These are phyloP conservation scores for Hypomontagnella submonticulosa DNA, from an alignment of 495 filamentous ascomycete genomes.

Conservation along the genomic window DNA sequence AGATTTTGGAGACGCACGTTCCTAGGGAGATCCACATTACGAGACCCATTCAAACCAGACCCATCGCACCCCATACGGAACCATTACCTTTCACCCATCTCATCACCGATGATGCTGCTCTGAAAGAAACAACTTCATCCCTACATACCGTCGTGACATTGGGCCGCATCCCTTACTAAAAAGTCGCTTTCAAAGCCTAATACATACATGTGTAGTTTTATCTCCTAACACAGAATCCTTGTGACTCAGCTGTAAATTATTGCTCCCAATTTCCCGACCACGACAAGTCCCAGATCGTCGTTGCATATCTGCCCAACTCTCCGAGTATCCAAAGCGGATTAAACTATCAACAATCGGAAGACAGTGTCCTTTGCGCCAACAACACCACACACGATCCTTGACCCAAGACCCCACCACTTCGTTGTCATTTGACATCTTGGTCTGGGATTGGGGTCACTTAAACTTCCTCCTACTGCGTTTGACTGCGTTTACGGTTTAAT, in stretches of 20 bases:
- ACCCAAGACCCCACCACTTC: background rate
- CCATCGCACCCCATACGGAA: slow-evolving; percentile 25
- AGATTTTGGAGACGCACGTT: slow-evolving; percentile 13
- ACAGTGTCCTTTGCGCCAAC: slow-evolving; percentile 19
- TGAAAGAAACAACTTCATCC: slow-evolving; percentile 24
- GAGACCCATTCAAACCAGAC: background rate
- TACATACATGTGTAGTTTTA: background rate
- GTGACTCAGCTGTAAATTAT: background rate
- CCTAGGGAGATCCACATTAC: slow-evolving; percentile 2
- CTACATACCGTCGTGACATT: slow-evolving; percentile 25
- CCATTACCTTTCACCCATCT: background rate
- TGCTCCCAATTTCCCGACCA: background rate
- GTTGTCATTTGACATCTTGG: background rate
- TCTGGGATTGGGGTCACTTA: background rate
- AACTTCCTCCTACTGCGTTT: background rate
- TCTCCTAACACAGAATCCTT: background rate
- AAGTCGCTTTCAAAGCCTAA: slow-evolving; percentile 21
- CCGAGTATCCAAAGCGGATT: background rate
- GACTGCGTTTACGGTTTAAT: slow-evolving; percentile 23
- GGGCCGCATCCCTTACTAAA: slow-evolving; percentile 29
- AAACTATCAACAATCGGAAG: slow-evolving; percentile 23
- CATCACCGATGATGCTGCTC: slow-evolving; percentile 31
- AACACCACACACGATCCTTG: slow-evolving; percentile 20
- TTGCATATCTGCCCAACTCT: slow-evolving; percentile 37
- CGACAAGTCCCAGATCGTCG: slow-evolving; percentile 18